Evolutionary conservation across 257 asterid species (phyloP).

Genomic region (Nicotiana otophora): DNA sequence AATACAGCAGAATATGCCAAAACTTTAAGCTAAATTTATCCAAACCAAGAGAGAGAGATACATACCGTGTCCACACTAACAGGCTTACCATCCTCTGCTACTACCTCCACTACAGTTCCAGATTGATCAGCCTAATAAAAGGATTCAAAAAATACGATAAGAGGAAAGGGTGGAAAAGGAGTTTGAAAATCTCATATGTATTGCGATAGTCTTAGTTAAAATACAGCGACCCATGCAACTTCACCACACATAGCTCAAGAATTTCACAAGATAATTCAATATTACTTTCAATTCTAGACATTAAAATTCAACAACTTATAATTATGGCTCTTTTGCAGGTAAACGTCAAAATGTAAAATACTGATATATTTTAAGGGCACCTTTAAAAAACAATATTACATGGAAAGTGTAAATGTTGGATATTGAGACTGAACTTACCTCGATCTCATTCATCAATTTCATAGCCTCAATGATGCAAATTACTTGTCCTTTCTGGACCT

Average conservation of each 20-base stretch:
- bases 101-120: conserved; percentile 48
- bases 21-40: not conserved
- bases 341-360: too few species aligned
- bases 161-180: not conserved
- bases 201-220: not conserved
- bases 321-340: too few species aligned
- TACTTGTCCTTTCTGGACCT: conserved; percentile 63
- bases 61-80: conserved; percentile 44
- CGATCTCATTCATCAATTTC: conserved; percentile 77
- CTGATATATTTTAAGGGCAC: not conserved
- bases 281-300: too few species aligned
- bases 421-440: conserved; percentile 33
- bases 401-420: too few species aligned
- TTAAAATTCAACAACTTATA: too few species aligned
- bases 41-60: not conserved
- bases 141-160: not conserved
- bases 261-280: too few species aligned
- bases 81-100: conserved; percentile 52
- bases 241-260: too few species aligned
- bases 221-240: too few species aligned
- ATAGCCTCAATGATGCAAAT: conserved; percentile 69
- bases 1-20: not conserved
- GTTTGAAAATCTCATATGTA: not conserved
- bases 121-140: conserved; percentile 43
- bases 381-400: too few species aligned